Percentiles rank a stretch among this genome's conserved stretches.
Evolutionary conservation across 2,329 filamentous ascomycete species (phyloP).

Genomic region (Aspergillus pseudoglaucus): DNA sequence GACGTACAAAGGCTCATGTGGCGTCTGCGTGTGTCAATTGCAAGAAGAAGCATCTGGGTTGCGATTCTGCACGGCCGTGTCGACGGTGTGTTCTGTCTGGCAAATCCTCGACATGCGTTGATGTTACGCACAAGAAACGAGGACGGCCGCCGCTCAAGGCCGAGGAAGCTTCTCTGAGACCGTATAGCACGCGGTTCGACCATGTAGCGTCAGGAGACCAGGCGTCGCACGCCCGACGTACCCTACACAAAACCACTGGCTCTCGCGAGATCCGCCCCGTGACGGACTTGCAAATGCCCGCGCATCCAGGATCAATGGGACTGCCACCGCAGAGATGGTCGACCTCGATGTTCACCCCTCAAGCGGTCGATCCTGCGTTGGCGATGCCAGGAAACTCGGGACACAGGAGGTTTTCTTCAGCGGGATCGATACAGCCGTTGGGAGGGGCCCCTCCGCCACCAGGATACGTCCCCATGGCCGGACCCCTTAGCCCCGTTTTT

Average conservation of each 20-base stretch:
- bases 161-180: slow-evolving; percentile 32
- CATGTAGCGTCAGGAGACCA: slow-evolving; percentile 21
- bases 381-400: slow-evolving; percentile 18
- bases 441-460: slow-evolving; percentile 12
- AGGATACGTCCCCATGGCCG: slow-evolving; percentile 19
- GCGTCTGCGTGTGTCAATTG: slow-evolving; percentile 45
- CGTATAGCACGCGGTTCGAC: slow-evolving; percentile 25
- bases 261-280: slow-evolving; percentile 34
- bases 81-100: slow-evolving; percentile 41
- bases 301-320: slow-evolving; percentile 12
- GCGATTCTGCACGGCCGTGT: slow-evolving; percentile 41
- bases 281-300: slow-evolving; percentile 30
- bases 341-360: slow-evolving; percentile 22
- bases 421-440: slow-evolving; percentile 13
- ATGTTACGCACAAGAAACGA: slow-evolving; percentile 44
- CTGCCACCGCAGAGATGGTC: slow-evolving; percentile 29
- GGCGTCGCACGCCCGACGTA: slow-evolving; percentile 15
- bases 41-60: slow-evolving; percentile 44
- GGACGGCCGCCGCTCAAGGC: slow-evolving; percentile 39
- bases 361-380: slow-evolving; percentile 21
- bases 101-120: slow-evolving; percentile 39
- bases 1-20: slow-evolving; percentile 43
- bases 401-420: slow-evolving; percentile 29
- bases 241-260: slow-evolving; percentile 27
- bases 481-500: slow-evolving; percentile 21